Conservation (phyloP, 164 flowering plant genomes). For the Macadamia tetraphylla region DNA sequence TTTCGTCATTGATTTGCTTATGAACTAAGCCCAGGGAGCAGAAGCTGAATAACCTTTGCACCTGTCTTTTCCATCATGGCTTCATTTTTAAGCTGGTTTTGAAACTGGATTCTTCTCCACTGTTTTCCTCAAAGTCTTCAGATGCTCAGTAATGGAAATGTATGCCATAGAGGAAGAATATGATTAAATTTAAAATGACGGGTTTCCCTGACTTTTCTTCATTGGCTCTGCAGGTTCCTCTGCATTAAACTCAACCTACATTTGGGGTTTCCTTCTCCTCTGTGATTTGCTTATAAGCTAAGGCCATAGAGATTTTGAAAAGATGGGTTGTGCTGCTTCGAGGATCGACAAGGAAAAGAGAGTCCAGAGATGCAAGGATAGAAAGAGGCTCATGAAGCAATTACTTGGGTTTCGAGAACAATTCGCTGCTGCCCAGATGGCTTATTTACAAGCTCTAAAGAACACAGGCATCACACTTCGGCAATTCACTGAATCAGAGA, state of each 20-base stretch:
- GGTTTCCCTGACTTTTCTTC: neutral
- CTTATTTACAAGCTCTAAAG: constrained; percentile 62
- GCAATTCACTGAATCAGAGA: constrained; percentile 75
- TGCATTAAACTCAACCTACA: neutral
- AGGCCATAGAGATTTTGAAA: neutral
- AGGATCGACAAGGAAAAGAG: constrained; percentile 61
- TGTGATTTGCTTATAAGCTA: neutral
- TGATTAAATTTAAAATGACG: no score
- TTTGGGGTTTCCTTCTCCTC: neutral
- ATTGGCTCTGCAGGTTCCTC: neutral
- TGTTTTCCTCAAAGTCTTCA: no score
- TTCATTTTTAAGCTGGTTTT: no score
- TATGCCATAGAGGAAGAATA: no score
- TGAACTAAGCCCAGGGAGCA: no score
- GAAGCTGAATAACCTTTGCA: no score
- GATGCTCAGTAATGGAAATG: no score
- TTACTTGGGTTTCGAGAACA: constrained; percentile 46
- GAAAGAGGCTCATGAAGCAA: constrained; percentile 68
- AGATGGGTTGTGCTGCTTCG: constrained; percentile 81
- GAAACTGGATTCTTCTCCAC: no score
- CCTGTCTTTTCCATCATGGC: no score
- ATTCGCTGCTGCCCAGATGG: constrained; percentile 61
- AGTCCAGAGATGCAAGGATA: constrained; percentile 63
- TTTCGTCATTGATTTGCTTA: no score
- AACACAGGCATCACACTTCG: constrained; percentile 83